Evolutionary conservation across 352 stramenopile genomes (phyloP), one percentile per base, ranked within the genome.

Genomic region (Phytophthora sp.): DNA sequence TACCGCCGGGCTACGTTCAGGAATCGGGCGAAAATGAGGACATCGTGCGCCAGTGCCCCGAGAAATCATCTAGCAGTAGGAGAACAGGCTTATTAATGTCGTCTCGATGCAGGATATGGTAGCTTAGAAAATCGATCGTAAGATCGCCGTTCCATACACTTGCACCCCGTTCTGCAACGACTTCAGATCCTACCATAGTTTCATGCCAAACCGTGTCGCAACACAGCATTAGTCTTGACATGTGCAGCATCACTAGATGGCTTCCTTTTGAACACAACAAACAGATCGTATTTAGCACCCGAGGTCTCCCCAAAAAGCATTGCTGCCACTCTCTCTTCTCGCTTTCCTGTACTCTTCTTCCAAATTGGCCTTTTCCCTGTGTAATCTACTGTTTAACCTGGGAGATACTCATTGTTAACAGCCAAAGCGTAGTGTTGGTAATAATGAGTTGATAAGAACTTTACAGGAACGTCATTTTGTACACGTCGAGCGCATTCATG

Each of bases 251-350:
- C 42, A 11, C 2, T 44, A n/a, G 38, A 62, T 27, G 24, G 12
- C 10, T 38, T 45, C 11, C 46, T 58, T 28, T 77, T 75, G 6
- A 80, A 45, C 1, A 74, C 44, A 5, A 77, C 8, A 51, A 63
- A 66, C 0, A 57, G 52, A 5, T 53, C 20, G 31, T 69, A 77
- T 39, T 74, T 77, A n/a, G 38, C 54, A 1, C 63, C 49, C 5
- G 37, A 34, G 17, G 44, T 71, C 27, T 63, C 53, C 15, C 44
- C 63, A 13, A 69, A 31, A 12, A 77, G 35, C 69, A 68, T 80
- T 7, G 23, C 31, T 4, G 58, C 72, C 0, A 62, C 21, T 1
- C 56, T 32, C 17, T 76, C 63, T 11, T 80, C 75, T 5, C 18
- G 37, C 21, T 62, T 69, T 20, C 31, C 57, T 12, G 39, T 51